Evolutionary conservation across 1,284 basidiomycete species (phyloP).

Genomic region (Cystobasidium slooffiae): DNA sequence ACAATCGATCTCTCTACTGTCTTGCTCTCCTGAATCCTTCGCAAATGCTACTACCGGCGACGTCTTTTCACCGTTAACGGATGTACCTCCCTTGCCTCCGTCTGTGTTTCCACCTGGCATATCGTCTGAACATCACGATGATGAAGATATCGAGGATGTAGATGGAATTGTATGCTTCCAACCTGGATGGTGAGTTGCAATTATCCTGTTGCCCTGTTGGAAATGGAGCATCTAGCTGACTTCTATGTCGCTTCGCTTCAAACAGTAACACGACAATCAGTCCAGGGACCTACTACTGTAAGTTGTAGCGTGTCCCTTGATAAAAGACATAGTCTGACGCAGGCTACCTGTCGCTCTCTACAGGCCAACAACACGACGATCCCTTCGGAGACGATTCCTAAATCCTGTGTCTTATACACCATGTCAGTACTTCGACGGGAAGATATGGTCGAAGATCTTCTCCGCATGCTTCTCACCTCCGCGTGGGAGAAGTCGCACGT

Average conservation of each 20-base stretch:
- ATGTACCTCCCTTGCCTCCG: neutral
- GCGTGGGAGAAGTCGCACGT: too few species aligned
- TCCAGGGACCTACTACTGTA: constrained; percentile 17
- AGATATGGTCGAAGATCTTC: too few species aligned
- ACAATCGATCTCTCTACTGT: neutral
- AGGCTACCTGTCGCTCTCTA: neutral
- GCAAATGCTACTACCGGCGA: constrained; percentile 5
- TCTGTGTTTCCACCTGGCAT: neutral
- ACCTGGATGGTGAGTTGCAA: constrained; percentile 14
- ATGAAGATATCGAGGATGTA: constrained; percentile 5
- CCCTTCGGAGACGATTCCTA: constrained; percentile 19
- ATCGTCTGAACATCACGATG: neutral
- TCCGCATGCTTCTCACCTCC: too few species aligned
- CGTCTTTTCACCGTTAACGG: constrained; percentile 13
- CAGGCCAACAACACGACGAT: constrained; percentile 21
- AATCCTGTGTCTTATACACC: neutral
- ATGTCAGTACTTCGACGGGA: neutral
- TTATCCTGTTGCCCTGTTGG: neutral
- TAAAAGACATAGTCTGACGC: neutral
- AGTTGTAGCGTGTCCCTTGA: neutral
- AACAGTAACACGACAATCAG: constrained; percentile 20
- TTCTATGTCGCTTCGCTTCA: too few species aligned
- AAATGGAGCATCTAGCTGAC: too few species aligned
- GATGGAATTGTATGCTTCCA: constrained; percentile 20
- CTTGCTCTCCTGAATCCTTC: neutral